A percentile compares a stretch with the other conserved stretches of the same genome.
Evolutionary conservation across 1,139 yeast species (phyloP).

Genomic region (Zhuliangozyma parablackwelliae): DNA sequence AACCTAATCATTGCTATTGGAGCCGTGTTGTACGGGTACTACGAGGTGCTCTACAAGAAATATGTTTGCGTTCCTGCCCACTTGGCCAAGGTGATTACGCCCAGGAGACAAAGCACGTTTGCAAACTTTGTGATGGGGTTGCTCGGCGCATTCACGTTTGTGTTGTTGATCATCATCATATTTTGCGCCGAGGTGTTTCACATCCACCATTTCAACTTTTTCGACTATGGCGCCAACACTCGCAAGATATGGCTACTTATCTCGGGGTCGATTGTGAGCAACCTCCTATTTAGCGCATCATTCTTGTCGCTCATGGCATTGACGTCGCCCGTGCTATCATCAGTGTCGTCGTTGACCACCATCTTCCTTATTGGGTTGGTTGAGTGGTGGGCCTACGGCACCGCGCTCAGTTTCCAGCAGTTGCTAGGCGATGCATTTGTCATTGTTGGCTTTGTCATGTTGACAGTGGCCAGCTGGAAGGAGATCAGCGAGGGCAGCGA

Average conservation of each 20-base stretch:
- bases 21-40: constrained; percentile 79
- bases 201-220: constrained; percentile 55
- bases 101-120: constrained; percentile 45
- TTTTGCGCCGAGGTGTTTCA: constrained; percentile 50
- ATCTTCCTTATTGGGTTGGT: constrained; percentile 76
- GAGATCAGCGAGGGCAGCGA: constrained; percentile 68
- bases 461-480: constrained; percentile 71
- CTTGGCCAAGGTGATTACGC: constrained; percentile 38
- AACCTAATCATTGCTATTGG: constrained; percentile 70
- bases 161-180: constrained; percentile 48
- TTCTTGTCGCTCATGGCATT: constrained; percentile 78
- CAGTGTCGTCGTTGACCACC: constrained; percentile 76
- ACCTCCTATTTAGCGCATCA: constrained; percentile 65
- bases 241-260: constrained; percentile 41
- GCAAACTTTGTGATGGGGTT: constrained; percentile 45
- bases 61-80: constrained; percentile 70
- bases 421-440: constrained; percentile 55
- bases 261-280: constrained; percentile 51
- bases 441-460: constrained; percentile 61
- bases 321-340: constrained; percentile 80
- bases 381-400: constrained; percentile 71
- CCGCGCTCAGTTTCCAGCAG: constrained; percentile 45
- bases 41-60: constrained; percentile 79
- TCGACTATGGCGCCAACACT: constrained; percentile 39
- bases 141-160: constrained; percentile 58